Evolutionary conservation across 441 rosid genomes (phyloP).

Genomic region (Croton setiger): DNA sequence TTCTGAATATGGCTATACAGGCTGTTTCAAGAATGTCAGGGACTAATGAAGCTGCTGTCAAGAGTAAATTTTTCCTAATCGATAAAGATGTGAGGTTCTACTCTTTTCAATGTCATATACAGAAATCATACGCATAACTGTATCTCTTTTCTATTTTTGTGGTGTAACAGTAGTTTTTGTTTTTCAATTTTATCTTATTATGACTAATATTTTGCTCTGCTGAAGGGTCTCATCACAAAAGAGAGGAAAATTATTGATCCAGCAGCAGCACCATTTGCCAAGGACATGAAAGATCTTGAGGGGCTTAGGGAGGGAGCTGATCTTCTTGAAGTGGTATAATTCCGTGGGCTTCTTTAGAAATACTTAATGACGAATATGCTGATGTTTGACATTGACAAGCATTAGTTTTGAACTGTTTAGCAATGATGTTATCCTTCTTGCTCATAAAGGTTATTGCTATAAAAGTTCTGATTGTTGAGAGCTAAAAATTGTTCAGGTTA

Average conservation of each 20-base stretch:
- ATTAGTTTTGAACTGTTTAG: background rate
- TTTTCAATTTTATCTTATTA: background rate
- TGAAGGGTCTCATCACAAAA: slow-evolving; percentile 89
- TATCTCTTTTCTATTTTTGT: slow-evolving; percentile 2
- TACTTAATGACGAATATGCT: slow-evolving; percentile 11
- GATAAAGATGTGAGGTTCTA: slow-evolving; percentile 80
- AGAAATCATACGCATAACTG: slow-evolving; percentile 3
- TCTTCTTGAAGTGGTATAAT: slow-evolving; percentile 84
- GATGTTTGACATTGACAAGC: slow-evolving; percentile 13
- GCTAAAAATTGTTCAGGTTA: slow-evolving; percentile 53
- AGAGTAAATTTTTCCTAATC: slow-evolving; percentile 62
- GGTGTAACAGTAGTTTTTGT: background rate
- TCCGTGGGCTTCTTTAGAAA: slow-evolving; percentile 19
- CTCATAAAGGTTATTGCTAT: background rate
- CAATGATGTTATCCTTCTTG: background rate
- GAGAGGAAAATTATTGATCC: slow-evolving; percentile 86
- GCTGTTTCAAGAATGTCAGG: slow-evolving; percentile 81
- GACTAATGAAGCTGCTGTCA: slow-evolving; percentile 43
- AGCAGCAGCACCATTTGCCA: slow-evolving; percentile 82
- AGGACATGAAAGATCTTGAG: slow-evolving; percentile 51
- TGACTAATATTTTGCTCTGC: slow-evolving; percentile 9
- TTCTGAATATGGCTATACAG: slow-evolving; percentile 68
- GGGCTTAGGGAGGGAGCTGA: slow-evolving; percentile 86
- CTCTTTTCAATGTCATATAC: slow-evolving; percentile 1
- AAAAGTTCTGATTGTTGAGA: slow-evolving; percentile 20